Percentiles rank a stretch among this genome's conserved stretches.
Conservation (phyloP, 1,284 basidiomycete genomes). For the Malassezia caprae region DNA sequence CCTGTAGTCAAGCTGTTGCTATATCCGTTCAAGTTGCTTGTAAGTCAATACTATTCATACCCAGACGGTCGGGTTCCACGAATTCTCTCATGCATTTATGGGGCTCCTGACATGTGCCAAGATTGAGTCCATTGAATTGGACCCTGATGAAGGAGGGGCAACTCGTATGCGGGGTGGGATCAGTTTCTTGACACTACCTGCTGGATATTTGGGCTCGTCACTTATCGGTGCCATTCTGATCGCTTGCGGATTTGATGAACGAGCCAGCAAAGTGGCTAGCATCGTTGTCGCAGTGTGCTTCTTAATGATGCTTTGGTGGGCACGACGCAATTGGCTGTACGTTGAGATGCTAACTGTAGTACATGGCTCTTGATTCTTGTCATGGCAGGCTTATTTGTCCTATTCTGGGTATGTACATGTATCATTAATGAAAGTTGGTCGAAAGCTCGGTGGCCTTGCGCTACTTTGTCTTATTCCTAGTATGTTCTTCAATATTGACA, state of each 20-base stretch:
- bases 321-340: conserved; percentile 64
- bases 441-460: conserved; percentile 36
- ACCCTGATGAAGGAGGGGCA: conserved; percentile 72
- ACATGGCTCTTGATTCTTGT: conserved; percentile 37
- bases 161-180: conserved; percentile 90
- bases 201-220: conserved; percentile 61
- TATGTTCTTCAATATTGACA: conserved; percentile 52
- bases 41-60: neutral
- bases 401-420: conserved; percentile 20
- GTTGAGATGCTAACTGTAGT: neutral
- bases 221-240: conserved; percentile 82
- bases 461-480: conserved; percentile 74
- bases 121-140: conserved; percentile 57
- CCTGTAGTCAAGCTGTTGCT: conserved; percentile 42
- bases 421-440: conserved; percentile 16
- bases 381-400: conserved; percentile 37
- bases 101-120: conserved; percentile 73
- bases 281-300: conserved; percentile 75
- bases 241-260: conserved; percentile 79
- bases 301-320: conserved; percentile 81
- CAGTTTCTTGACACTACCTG: conserved; percentile 62
- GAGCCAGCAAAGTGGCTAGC: conserved; percentile 79
- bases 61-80: conserved; percentile 31
- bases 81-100: conserved; percentile 42
- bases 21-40: conserved; percentile 47